These are phyloP conservation scores for Syzygium oleosum DNA, from an alignment of 345 rosid species.

Conservation along the genomic window DNA sequence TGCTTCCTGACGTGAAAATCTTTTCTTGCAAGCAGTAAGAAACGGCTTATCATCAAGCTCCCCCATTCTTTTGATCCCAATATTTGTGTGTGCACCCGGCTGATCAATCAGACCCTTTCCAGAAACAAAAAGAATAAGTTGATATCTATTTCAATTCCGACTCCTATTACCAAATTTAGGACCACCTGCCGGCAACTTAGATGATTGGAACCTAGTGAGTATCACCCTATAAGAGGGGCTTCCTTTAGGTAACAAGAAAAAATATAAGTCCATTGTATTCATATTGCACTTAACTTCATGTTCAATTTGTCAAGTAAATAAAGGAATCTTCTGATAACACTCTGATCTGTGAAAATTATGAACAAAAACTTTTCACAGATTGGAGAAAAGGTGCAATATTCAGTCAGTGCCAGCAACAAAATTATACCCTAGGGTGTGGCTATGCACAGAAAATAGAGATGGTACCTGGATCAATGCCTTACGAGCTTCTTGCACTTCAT, in stretches of 20 bases:
- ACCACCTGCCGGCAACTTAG: neutral
- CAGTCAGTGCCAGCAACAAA: neutral
- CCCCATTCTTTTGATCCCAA: slow-evolving; percentile 77
- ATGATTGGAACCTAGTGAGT: neutral
- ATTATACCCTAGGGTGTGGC: neutral
- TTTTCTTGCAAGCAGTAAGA: slow-evolving; percentile 37
- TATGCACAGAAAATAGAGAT: neutral
- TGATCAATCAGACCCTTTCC: slow-evolving; percentile 40
- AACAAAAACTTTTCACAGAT: neutral
- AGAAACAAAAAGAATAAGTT: neutral
- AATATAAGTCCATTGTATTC: neutral
- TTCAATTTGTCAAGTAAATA: neutral
- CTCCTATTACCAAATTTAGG: neutral
- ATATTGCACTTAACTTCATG: neutral
- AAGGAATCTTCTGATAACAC: neutral
- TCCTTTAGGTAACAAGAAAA: neutral
- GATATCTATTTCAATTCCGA: neutral
- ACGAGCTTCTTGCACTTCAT: slow-evolving; percentile 44
- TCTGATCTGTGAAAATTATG: neutral
- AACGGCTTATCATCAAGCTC: slow-evolving; percentile 62
- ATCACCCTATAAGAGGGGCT: neutral
- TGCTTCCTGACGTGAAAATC: slow-evolving; percentile 41
- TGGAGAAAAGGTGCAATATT: neutral
- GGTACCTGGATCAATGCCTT: slow-evolving; percentile 27
- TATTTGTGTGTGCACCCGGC: slow-evolving; percentile 19